Evolutionary conservation across 1,284 basidiomycete species (phyloP).

Genomic region (Gomphus sp.): DNA sequence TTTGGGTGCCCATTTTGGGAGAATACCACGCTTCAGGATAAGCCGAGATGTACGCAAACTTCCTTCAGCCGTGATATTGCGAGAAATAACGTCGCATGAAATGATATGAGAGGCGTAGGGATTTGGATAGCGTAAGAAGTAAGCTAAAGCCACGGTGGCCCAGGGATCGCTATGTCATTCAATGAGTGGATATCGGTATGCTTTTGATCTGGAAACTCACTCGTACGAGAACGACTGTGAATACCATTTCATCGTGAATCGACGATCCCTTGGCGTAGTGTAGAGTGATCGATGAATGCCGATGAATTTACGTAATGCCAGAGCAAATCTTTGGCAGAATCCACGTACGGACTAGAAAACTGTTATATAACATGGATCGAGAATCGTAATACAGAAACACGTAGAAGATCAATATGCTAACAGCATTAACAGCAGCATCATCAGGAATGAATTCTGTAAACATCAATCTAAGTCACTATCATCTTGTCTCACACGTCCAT

Average conservation of each 20-base stretch:
- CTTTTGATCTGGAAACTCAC: slow-evolving; percentile 32
- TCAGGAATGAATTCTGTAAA: background rate
- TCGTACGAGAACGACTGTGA: slow-evolving; percentile 74
- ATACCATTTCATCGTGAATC: slow-evolving; percentile 61
- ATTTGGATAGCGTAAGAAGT: slow-evolving; percentile 95
- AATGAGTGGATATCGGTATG: background rate
- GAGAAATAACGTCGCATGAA: slow-evolving; percentile 90
- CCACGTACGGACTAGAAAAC: no score
- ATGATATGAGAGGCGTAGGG: slow-evolving; percentile 91
- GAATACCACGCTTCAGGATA: slow-evolving; percentile 83
- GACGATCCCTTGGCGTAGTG: slow-evolving; percentile 9
- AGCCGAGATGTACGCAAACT: slow-evolving; percentile 84
- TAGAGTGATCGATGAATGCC: background rate
- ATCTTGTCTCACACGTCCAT: slow-evolving; percentile 11
- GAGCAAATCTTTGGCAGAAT: background rate
- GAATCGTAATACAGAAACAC: no score
- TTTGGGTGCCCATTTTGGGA: slow-evolving; percentile 86
- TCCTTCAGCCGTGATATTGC: slow-evolving; percentile 61
- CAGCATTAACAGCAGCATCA: background rate
- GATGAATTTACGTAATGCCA: background rate
- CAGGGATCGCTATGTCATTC: slow-evolving; percentile 63
- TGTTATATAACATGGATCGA: no score
- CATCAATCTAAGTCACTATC: background rate
- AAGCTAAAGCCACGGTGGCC: slow-evolving; percentile 87
- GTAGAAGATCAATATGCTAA: no score